These are phyloP conservation scores for Tylopilus balloui DNA, from an alignment of 768 basidiomycete species.

Conservation along the genomic window DNA sequence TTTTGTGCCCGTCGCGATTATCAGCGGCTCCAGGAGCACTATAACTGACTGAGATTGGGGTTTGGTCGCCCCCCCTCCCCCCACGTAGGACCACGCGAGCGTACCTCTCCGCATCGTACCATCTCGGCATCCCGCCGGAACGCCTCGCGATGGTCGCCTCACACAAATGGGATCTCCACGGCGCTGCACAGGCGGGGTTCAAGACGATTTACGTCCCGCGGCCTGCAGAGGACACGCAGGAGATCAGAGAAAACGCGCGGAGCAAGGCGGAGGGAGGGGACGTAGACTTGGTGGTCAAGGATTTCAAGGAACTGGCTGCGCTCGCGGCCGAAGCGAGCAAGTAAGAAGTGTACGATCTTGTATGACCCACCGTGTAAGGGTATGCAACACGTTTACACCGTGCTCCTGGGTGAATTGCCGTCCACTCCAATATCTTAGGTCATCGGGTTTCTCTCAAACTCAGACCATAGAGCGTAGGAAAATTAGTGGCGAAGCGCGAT, in stretches of 20 bases:
- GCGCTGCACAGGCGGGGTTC: conserved; percentile 49
- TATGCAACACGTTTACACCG: neutral
- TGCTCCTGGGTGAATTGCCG: neutral
- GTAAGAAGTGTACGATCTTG: neutral
- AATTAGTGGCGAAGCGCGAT: neutral
- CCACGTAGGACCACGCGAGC: conserved; percentile 38
- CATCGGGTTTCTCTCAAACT: neutral
- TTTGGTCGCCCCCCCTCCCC: too few species aligned
- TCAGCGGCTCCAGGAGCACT: too few species aligned
- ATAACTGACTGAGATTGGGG: too few species aligned
- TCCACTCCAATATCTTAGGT: neutral
- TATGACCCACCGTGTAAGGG: neutral
- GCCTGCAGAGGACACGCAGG: conserved; percentile 39
- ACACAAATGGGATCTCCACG: conserved; percentile 54
- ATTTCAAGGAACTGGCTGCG: conserved; percentile 46
- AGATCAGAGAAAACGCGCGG: conserved; percentile 31
- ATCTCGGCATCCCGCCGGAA: conserved; percentile 42
- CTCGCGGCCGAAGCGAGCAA: conserved; percentile 16
- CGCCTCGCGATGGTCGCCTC: conserved; percentile 63
- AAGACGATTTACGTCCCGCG: conserved; percentile 57
- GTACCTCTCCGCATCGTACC: conserved; percentile 46
- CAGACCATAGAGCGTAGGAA: neutral
- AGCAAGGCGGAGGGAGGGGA: conserved; percentile 52
- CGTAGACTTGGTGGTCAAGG: conserved; percentile 52
- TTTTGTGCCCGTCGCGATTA: too few species aligned